Base-by-base conservation (phyloP, 2,329 filamentous ascomycete species). In the Calonectria pseudoturangicola region DNA sequence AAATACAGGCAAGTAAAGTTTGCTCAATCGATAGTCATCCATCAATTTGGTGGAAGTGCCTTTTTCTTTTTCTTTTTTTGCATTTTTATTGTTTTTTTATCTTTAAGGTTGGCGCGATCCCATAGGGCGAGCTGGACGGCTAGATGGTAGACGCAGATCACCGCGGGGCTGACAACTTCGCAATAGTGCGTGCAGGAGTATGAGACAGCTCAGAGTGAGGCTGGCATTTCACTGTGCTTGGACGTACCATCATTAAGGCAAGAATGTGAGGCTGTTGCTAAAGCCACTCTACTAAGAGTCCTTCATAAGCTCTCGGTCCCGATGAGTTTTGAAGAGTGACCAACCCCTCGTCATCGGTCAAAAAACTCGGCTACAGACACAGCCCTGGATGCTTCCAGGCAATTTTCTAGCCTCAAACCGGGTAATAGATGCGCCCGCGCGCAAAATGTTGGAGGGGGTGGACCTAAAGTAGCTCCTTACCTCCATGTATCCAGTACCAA, bases 391-490 rank as follows among this genome's bases (percentile, higher is more conserved):
- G 64, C 33, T 69, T 70, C 70, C 39, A 69, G 47, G 71, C 45
- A 62, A 65, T 30, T 50, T 77, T 75, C 73, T 76, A 74, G 72
- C 65, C 66, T 60, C 36, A 62, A 73, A 72, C 73, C 27, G 51
- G 62, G 28, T n/a, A 30, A 66, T 41, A 33, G n/a, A 75, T 62
- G 28, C 65, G 66, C 41, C 36, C 47, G 60, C 48, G 41, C 39
- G 54, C 33, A 48, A 64, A 39, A 73, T 71, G 73, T 76, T 76
- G 71, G 72, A 79, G 77, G 77, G 77, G 63, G 77, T 79, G 73
- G 41, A 39, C 47, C 69, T 76, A 71, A 45, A 47, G 28, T 68
- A 27, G 50, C 43, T 48, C n/a, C 12, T 28, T 51, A 16, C 5
- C 7, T 27, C 39, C n/a, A 62, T 43, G 58, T 43, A 62, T 43